Evolutionary conservation across 2,329 filamentous ascomycete genomes (phyloP), one percentile per base, ranked within the genome.

Genomic region (Exophiala oligosperma): DNA sequence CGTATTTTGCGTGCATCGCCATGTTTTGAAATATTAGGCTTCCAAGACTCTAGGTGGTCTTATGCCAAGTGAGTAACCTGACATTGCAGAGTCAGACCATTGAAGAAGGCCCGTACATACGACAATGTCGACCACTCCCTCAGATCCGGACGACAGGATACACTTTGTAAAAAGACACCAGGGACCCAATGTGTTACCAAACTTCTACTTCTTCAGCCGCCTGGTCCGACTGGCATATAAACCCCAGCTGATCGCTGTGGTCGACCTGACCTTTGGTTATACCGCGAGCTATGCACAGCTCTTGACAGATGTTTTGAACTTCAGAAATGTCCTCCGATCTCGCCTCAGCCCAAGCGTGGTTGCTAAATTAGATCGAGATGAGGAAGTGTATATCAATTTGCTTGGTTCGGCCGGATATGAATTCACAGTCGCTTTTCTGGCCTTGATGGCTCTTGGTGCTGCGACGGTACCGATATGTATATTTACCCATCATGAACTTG

Each of bases 381-480:
- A 67, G 24, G 54, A 57, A 28, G 59, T 63, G 28, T 67, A 64
- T 61, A 73, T 80, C 48, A 75, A 74, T 26, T 69, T 80, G 3
- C 67, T 81, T 32, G 77, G 76, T 9, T 70, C 75, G 2, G 76
- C 76, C 5, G 74, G 78, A 4, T 80, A 80, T 63, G 77, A 79
- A 55, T 81, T 76, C 62, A 71, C 75, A 3, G 76, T 80, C n/a
- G 77, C 74, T 3, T 76, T 79, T 61, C 69, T 80, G 28, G 74
- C 77, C 3, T 71, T 78, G n/a, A 68, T 79, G 35, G 77, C 78
- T 7, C 60, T 78, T 1, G 77, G 77, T 17, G 79, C 75, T 3
- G 78, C 77, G 12, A 73, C 74, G 1, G 78, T 81, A 6, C 78
- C 77, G 3, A 73, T 80, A 53, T 67, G 56, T 69, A 11, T 41